These are phyloP conservation scores for Alternaria metachromatica DNA, from an alignment of 2,329 filamentous ascomycete genomes.

Conservation along the genomic window DNA sequence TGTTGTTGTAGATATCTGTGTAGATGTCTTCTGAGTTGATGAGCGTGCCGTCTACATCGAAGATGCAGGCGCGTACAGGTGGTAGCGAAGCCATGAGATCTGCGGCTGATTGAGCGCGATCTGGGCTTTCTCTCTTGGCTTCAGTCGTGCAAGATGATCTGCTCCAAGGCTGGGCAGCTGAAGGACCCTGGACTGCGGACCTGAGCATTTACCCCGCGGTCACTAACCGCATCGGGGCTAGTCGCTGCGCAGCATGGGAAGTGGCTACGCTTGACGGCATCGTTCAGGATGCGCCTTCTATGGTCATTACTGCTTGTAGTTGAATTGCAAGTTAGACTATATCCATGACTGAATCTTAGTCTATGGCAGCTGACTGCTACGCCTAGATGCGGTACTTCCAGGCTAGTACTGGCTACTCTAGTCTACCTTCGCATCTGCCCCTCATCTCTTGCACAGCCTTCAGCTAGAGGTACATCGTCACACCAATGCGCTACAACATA, in stretches of 20 bases:
- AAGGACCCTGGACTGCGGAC: not conserved
- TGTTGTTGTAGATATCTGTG: slow-evolving; percentile 28
- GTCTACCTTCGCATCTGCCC: not conserved
- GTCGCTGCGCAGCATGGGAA: not conserved
- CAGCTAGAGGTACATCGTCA: not conserved
- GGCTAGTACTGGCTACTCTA: not conserved
- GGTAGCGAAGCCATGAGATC: slow-evolving; percentile 10
- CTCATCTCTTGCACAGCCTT: not conserved
- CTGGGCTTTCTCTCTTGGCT: not conserved
- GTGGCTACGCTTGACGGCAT: not conserved
- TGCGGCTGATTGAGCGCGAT: not conserved
- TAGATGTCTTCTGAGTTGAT: slow-evolving; percentile 45
- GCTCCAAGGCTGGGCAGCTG: not conserved
- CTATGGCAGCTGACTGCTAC: not conserved
- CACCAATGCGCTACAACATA: not conserved
- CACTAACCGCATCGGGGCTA: not conserved
- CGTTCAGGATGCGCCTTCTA: not conserved
- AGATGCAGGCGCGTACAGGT: slow-evolving; percentile 43
- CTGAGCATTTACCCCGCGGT: not conserved
- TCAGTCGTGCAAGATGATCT: not conserved
- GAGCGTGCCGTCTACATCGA: slow-evolving; percentile 46
- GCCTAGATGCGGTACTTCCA: not conserved
- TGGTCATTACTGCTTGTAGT: not conserved
- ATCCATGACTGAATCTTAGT: not conserved
- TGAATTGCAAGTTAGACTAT: not conserved